Evolutionary conservation across 345 rosid genomes (phyloP).

Genomic region (Ceriops decandra): DNA sequence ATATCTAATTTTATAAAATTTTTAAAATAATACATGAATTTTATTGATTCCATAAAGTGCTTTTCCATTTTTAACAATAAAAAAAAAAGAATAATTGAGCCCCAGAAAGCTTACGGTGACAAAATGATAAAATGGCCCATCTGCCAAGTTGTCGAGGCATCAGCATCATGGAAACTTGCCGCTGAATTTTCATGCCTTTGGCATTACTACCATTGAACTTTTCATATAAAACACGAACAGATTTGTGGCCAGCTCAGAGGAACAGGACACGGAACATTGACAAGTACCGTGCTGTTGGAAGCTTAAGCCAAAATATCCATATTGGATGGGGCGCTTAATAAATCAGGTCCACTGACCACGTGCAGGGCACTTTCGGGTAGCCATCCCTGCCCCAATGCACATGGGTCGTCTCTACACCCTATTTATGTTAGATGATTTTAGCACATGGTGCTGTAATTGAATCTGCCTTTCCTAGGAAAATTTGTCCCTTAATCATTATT

Average conservation of each 20-base stretch:
- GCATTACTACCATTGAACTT: background rate
- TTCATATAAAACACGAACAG: background rate
- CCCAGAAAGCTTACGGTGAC: background rate
- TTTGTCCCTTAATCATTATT: no score
- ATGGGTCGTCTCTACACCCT: no score
- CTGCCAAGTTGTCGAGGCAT: conserved; percentile 37
- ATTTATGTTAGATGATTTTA: no score
- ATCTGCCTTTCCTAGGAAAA: no score
- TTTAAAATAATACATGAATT: no score
- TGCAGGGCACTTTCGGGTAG: background rate
- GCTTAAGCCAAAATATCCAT: background rate
- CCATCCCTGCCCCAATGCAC: background rate
- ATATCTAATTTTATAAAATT: no score
- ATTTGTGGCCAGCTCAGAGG: conserved; percentile 8
- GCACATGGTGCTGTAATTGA: no score
- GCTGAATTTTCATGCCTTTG: background rate
- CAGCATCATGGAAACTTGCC: conserved; percentile 7
- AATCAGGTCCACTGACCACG: conserved; percentile 15
- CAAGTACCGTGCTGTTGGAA: conserved; percentile 1
- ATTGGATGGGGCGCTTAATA: background rate
- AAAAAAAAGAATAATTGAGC: no score
- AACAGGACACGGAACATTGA: background rate
- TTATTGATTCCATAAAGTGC: no score
- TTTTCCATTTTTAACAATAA: no score
- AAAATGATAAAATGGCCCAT: conserved; percentile 22